A percentile compares a stretch with the other conserved stretches of the same genome.
phyloP scores from a whole-genome alignment of 495 filamentous ascomycete species.

The Penicillium diatomitis region DNA sequence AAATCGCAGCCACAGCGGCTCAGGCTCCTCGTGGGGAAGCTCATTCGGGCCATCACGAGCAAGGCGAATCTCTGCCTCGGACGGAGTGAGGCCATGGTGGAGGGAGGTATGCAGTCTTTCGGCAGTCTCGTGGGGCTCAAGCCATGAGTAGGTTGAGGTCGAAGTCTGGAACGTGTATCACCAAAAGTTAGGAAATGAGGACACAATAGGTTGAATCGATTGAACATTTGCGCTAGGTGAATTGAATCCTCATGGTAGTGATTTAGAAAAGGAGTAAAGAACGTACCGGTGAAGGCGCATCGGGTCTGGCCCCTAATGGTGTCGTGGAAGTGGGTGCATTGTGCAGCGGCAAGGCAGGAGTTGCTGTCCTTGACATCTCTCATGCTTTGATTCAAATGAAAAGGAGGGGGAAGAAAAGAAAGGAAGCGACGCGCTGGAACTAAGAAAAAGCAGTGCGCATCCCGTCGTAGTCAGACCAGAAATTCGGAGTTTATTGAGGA shows the following conservation, averaged over 20 bases:
- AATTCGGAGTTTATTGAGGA: conserved; percentile 6
- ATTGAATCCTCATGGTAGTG: background rate
- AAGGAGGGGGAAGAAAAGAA: conserved; percentile 4
- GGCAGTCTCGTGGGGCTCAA: conserved; percentile 70
- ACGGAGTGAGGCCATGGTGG: conserved; percentile 65
- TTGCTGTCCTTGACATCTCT: conserved; percentile 53
- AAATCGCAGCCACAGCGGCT: conserved; percentile 91
- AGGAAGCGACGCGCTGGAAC: conserved; percentile 7
- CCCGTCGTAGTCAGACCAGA: conserved; percentile 12
- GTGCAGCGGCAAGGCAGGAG: conserved; percentile 48
- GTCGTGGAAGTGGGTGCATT: conserved; percentile 37
- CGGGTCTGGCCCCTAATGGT: conserved; percentile 25
- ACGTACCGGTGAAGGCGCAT: conserved; percentile 28
- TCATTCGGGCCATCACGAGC: conserved; percentile 84
- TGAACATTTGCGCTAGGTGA: background rate
- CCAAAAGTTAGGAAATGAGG: conserved; percentile 3
- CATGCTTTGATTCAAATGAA: conserved; percentile 28
- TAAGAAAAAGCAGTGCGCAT: conserved; percentile 22
- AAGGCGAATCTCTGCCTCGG: conserved; percentile 70
- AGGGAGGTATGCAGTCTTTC: conserved; percentile 74
- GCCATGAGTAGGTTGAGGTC: conserved; percentile 51
- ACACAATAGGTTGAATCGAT: background rate
- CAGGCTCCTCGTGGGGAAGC: conserved; percentile 84
- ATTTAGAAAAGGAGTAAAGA: background rate
- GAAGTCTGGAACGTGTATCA: conserved; percentile 32